Evolutionary conservation across 1,139 yeast genomes (phyloP).

Genomic region (Suhomyces guaymorum): DNA sequence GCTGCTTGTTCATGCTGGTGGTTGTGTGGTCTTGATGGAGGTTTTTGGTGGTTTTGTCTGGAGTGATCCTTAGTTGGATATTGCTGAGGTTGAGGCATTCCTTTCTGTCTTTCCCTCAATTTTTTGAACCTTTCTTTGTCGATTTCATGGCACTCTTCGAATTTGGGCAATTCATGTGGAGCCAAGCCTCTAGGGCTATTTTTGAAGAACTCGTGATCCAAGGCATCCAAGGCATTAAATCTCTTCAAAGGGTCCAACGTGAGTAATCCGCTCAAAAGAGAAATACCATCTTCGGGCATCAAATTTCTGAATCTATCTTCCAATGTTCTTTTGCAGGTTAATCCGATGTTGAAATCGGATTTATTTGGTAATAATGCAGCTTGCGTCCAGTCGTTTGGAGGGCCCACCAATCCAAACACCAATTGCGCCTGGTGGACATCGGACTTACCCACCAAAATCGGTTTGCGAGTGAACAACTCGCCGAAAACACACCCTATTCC

Average conservation of each 20-base stretch:
- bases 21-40: not conserved
- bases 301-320: constrained; percentile 43
- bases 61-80: not conserved
- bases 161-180: constrained; percentile 60
- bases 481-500: constrained; percentile 97
- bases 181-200: constrained; percentile 62
- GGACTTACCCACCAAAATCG: constrained; percentile 80
- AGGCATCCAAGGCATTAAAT: constrained; percentile 76
- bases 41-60: not conserved
- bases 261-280: constrained; percentile 56
- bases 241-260: constrained; percentile 70
- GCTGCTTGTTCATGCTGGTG: too few species aligned
- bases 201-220: constrained; percentile 67
- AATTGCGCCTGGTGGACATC: constrained; percentile 90
- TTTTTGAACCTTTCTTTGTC: constrained; percentile 67
- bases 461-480: constrained; percentile 78
- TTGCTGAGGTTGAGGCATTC: constrained; percentile 2
- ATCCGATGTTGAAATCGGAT: constrained; percentile 42
- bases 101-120: constrained; percentile 17
- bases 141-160: constrained; percentile 87
- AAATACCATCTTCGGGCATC: constrained; percentile 36
- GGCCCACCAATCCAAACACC: constrained; percentile 79
- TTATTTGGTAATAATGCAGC: constrained; percentile 65
- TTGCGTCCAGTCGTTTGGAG: constrained; percentile 74
- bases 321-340: constrained; percentile 55